phyloP scores from a whole-genome alignment of 2,329 filamentous ascomycete species.

The Scytalidium sp. region DNA sequence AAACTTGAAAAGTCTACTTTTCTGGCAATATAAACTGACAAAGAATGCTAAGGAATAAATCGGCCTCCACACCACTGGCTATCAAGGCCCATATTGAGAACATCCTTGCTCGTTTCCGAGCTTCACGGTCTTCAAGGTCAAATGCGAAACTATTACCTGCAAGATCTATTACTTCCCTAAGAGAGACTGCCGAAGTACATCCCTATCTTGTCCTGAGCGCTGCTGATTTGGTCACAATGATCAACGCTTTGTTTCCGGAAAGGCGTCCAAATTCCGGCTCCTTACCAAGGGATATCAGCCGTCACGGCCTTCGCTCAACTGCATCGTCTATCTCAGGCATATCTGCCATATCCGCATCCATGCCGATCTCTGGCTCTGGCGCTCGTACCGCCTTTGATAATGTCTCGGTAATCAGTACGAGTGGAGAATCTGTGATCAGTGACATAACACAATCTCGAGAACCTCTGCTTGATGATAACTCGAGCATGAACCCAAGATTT shows the following conservation, averaged over 20 bases:
- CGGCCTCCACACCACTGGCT: constrained; percentile 58
- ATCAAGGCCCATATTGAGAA: constrained; percentile 69
- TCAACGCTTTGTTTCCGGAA: constrained; percentile 82
- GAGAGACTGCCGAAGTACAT: constrained; percentile 75
- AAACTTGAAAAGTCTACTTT: constrained; percentile 5
- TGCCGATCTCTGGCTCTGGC: constrained; percentile 55
- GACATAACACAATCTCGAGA: constrained; percentile 66
- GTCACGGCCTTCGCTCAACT: constrained; percentile 60
- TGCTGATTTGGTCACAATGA: constrained; percentile 73
- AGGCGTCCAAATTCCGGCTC: constrained; percentile 58
- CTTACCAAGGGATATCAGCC: constrained; percentile 46
- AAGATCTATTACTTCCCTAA: constrained; percentile 67
- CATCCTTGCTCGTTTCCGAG: constrained; percentile 61
- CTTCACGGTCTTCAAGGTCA: constrained; percentile 37
- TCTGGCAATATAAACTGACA: constrained; percentile 4
- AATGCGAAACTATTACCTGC: constrained; percentile 63
- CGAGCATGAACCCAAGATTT: constrained; percentile 48
- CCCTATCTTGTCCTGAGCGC: constrained; percentile 78
- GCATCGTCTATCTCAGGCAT: constrained; percentile 67
- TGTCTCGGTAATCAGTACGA: constrained; percentile 69
- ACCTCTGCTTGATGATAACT: constrained; percentile 55
- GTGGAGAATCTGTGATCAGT: constrained; percentile 69
- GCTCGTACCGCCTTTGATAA: constrained; percentile 52
- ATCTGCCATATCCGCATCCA: constrained; percentile 65
- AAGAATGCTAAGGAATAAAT: constrained; percentile 45